A percentile compares a stretch with the other conserved stretches of the same genome.
Evolutionary conservation across 2,329 filamentous ascomycete species (phyloP).

Genomic region (Monilinia laxa): DNA sequence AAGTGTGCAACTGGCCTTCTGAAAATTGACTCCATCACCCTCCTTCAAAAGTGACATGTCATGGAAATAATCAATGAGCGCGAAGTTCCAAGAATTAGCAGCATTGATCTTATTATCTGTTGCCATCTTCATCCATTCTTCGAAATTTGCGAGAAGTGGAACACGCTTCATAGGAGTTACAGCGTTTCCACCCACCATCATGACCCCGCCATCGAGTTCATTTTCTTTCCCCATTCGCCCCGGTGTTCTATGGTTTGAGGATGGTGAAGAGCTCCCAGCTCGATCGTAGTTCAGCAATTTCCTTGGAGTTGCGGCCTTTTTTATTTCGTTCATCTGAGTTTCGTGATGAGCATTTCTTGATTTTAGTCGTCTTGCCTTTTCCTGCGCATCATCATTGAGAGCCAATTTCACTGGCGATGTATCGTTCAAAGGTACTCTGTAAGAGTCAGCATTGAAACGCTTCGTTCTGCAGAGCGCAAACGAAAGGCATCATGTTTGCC

Average conservation of each 20-base stretch:
- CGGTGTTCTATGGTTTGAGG: conserved; percentile 58
- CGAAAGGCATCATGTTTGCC: conserved; percentile 13
- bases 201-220: conserved; percentile 56
- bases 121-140: conserved; percentile 99
- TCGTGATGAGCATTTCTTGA: conserved; percentile 86
- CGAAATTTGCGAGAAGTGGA: conserved; percentile 94
- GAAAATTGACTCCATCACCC: conserved; percentile 95
- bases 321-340: conserved; percentile 88
- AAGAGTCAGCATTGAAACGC: conserved; percentile 20
- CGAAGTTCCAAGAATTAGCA: conserved; percentile 98
- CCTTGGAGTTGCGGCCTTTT: conserved; percentile 74
- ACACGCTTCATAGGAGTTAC: conserved; percentile 96
- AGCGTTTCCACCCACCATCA: conserved; percentile 68
- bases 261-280: conserved; percentile 56
- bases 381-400: conserved; percentile 82
- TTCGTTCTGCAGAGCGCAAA: neutral
- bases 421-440: conserved; percentile 91
- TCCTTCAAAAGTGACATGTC: conserved; percentile 98
- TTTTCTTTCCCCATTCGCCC: conserved; percentile 44
- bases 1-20: conserved; percentile 95
- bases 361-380: conserved; percentile 85
- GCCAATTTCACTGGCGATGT: conserved; percentile 76
- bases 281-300: conserved; percentile 61
- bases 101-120: conserved; percentile 99
- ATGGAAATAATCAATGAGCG: conserved; percentile 99